Percentiles rank a stretch among this genome's conserved stretches.
These are phyloP conservation scores for Aurinia saxatilis DNA, from an alignment of 345 rosid species.

Conservation along the genomic window DNA sequence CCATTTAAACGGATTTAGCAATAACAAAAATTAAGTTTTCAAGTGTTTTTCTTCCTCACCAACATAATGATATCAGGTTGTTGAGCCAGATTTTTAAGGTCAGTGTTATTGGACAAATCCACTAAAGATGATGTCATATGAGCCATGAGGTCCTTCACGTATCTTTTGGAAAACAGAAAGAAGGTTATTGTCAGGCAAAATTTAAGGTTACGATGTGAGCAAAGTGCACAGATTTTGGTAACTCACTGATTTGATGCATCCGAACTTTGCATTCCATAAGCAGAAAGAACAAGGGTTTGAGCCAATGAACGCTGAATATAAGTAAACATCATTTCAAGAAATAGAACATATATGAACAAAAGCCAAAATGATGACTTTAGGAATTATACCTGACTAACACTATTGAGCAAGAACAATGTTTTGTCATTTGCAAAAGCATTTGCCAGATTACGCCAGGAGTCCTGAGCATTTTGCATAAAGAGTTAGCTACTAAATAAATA, in stretches of 20 bases:
- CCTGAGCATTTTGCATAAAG: slow-evolving; percentile 39
- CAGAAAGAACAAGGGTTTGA: slow-evolving; percentile 89
- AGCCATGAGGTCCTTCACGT: slow-evolving; percentile 71
- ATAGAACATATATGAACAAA: neutral
- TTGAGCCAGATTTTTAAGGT: slow-evolving; percentile 71
- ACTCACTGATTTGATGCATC: slow-evolving; percentile 90
- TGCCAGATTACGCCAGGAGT: slow-evolving; percentile 84
- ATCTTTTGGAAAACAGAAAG: slow-evolving; percentile 41
- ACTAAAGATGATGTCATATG: slow-evolving; percentile 62
- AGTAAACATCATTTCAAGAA: slow-evolving; percentile 18
- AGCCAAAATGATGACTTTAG: slow-evolving; percentile 3
- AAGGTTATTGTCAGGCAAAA: slow-evolving; percentile 22
- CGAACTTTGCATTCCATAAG: slow-evolving; percentile 68
- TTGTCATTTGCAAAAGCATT: slow-evolving; percentile 84
- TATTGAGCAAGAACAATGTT: slow-evolving; percentile 59
- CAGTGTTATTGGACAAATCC: slow-evolving; percentile 65
- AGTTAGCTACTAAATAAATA: neutral
- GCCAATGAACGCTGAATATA: slow-evolving; percentile 78
- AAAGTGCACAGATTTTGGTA: slow-evolving; percentile 7
- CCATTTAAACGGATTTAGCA: slow-evolving; percentile 5
- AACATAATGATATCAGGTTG: slow-evolving; percentile 78
- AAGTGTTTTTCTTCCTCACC: slow-evolving; percentile 39
- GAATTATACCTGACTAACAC: slow-evolving; percentile 74
- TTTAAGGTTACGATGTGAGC: slow-evolving; percentile 1
- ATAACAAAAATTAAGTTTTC: slow-evolving; percentile 3